Base-by-base conservation (phyloP, 768 basidiomycete genomes). In the Phanerochaete carnosa region DNA sequence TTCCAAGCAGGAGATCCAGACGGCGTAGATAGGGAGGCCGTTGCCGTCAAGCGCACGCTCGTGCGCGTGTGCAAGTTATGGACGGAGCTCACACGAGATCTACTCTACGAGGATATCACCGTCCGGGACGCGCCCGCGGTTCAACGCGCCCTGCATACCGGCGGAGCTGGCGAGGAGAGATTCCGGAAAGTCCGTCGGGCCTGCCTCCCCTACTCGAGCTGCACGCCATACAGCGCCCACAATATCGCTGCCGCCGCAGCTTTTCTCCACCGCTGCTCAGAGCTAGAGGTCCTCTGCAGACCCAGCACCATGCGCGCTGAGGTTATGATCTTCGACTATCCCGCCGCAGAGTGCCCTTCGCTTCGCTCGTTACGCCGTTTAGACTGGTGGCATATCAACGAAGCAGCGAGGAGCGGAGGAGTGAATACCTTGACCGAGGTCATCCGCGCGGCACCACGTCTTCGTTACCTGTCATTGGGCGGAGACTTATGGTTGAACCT, bases 351-450 rank as follows among this genome's bases (percentile, higher is more conserved):
- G 15, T 75, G 72, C 56, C 70, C 84, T 2, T 68, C 78, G 3
- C 63, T 88, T 13, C 73, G 77, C 25, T 81, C 81, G 23, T 74
- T 90, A 39, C 81, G 79, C 45, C 82, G 86, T 28, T 77, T 90
- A 28, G 87, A 89, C 52, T 89, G 87, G 86, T 88, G 85, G 84
- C 80, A 88, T 65, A 70, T 82, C 63, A 74, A 70, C 61, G 69
- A 72, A 37, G 87, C 87, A 23, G 81, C 83, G 39, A 78, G 83
- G 47, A 78, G 83, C 19, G 87, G 87, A 1, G 88, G 87, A 6
- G 83, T 89, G 61, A 89, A 89, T 70, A 84, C 82, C 6, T 73
- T 90, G 43, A 66, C 69, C 1, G 72, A 79, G 54, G 83, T 87
- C 60, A 77, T 90, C 26, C 73, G 69, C 9, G 73, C 71, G 49